Base-by-base conservation (phyloP, 2,329 filamentous ascomycete genomes). In the Corynespora cassiicola region DNA sequence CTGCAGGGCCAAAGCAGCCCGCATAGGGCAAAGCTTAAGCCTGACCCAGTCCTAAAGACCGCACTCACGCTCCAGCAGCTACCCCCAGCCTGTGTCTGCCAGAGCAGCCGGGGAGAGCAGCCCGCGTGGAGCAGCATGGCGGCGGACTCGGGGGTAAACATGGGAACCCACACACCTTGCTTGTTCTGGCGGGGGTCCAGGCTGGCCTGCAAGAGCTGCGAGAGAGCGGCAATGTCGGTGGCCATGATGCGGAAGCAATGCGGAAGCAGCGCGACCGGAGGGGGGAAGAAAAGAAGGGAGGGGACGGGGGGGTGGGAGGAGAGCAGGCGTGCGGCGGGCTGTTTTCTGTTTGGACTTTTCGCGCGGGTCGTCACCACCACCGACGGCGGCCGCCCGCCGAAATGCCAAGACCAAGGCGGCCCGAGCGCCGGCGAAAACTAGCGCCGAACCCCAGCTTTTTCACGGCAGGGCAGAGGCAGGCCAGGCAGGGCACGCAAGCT, bases 161-260 rank as follows among this genome's bases (percentile, higher is more conserved):
- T n/a, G 38, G 45, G 45, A 42, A 42, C 32, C 38, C 47, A 66
- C 75, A 52, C 75, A 92, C 92, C 92, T 85, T 95, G 87, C 71
- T 90, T 91, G 71, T 92, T 90, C 70, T 92, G 85, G 50, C 81
- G 77, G 12, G 90, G 90, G 72, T 96, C 89, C 61, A 97, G 81
- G 60, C 90, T 97, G 60, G 90, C 89, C 71, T 95, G 82, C 50
- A 99, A 84, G 69, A 97, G 80, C 78, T 90, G 84, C 50, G 90
- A 87, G 69, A 96, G 74, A 52, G 74, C 71, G 65, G 79, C 73
- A 50, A 85, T 73, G 67, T 82, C 77, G 50, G 77, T 72, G 58
- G 82, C 78, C 82, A 87, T 87, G 60, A 27, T 45, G n/a, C n/a
- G n/a, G n/a, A n/a, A n/a, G n/a, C n/a, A n/a, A n/a, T n/a, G n/a